Evolutionary conservation across 1,284 basidiomycete genomes (phyloP), one percentile per base, ranked within the genome.

Genomic region (Athelia sp.): DNA sequence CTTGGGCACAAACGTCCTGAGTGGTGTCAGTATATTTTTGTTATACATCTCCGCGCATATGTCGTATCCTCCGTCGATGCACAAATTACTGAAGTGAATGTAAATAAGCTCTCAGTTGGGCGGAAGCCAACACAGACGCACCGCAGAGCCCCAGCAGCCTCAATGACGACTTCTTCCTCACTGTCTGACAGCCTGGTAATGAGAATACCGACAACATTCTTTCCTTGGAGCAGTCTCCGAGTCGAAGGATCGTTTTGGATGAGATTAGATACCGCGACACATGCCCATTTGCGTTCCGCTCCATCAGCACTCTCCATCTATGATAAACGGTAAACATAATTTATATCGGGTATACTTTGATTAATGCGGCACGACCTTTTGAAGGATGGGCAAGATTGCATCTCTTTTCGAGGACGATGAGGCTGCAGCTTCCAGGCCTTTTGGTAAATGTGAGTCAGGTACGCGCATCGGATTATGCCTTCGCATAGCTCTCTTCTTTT

Each of bases 1-100:
- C 71, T 90, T 92, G 9, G 86, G 83, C 22, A 91, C 74, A 58
- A 89, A 88, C 0, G 76, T 75, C 58, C 74, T 81, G 50, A 93
- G 66, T 0, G 89, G 90, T 1, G 82, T 75, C 49, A 96, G 73
- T 48, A 97, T 84, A 56, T 89, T 89, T 72, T 97, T 97, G 69
- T 98, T 97, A 69, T 87, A 95, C 91, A 98, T 96, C 67, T 97
- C 92, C 3, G 87, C 90, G 59, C 93, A 94, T 38, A 96, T 89
- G 60, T 96, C 92, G 60, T 89, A 89, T 38, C 93, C 93, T 19
- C 91, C 93, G 62, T 97, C 93, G 60, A 98, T 88, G 58, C 92
- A 94, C 21, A 97, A 69, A 69, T 97, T 98, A 56, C 93, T 94
- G 58, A 21, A 46, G 31, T 38, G 36, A 15, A 8, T n/a, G 19